These are phyloP conservation scores for Ophiostoma montium DNA, from an alignment of 2,329 filamentous ascomycete species.

Conservation along the genomic window DNA sequence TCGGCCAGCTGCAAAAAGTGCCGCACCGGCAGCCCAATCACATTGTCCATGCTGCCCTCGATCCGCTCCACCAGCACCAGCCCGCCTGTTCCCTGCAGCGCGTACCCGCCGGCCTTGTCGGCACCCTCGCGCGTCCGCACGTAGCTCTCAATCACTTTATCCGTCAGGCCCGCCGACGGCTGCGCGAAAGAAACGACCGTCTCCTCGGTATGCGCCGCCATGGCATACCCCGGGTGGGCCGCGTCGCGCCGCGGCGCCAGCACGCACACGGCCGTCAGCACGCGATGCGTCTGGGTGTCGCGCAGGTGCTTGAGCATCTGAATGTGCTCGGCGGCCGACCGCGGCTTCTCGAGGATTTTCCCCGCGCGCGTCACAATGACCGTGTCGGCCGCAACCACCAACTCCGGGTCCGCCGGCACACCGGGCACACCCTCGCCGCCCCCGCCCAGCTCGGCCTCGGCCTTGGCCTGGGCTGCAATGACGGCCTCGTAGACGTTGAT, in stretches of 20 bases:
- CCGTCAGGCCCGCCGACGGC: conserved; percentile 41
- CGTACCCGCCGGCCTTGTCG: conserved; percentile 94
- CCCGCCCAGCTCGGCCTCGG: conserved; percentile 14
- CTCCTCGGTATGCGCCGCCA: conserved; percentile 75
- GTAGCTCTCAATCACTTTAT: conserved; percentile 71
- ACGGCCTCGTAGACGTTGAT: conserved; percentile 50
- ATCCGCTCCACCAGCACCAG: conserved; percentile 80
- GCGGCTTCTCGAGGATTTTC: conserved; percentile 80
- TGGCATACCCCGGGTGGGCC: conserved; percentile 68
- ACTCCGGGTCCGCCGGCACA: conserved; percentile 49
- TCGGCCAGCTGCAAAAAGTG: conserved; percentile 70
- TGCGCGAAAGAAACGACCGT: conserved; percentile 78
- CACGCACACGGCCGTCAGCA: conserved; percentile 74
- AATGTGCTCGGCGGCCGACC: conserved; percentile 66
- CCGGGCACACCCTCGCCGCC: conserved; percentile 15
- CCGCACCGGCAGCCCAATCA: conserved; percentile 76
- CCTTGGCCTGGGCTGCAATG: conserved; percentile 21
- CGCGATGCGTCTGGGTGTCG: conserved; percentile 63
- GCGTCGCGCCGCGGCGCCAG: conserved; percentile 72
- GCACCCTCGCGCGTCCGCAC: conserved; percentile 78
- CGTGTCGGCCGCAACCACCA: conserved; percentile 86
- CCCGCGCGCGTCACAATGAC: conserved; percentile 67
- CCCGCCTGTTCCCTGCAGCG: conserved; percentile 76
- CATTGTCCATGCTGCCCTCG: conserved; percentile 85
- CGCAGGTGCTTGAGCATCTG: conserved; percentile 71